A percentile compares a stretch with the other conserved stretches of the same genome.
phyloP scores from a whole-genome alignment of 805 yeast species.

The Starmerella apicola region DNA sequence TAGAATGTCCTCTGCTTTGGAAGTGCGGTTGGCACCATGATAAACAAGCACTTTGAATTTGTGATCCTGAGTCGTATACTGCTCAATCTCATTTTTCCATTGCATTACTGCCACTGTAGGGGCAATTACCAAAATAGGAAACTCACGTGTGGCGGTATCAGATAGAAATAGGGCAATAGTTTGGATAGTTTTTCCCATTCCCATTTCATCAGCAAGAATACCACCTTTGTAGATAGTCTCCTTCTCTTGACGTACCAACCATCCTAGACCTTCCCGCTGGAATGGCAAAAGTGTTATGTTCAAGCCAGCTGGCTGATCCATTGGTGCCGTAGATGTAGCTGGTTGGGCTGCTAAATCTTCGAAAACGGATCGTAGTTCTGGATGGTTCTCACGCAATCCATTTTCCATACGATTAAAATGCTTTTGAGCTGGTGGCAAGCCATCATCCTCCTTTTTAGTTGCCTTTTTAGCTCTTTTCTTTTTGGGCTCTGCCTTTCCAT shows the following conservation, averaged over 20 bases:
- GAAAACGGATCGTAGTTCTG: constrained; percentile 62
- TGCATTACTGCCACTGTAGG: constrained; percentile 99
- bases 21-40: constrained; percentile 76
- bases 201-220: constrained; percentile 97
- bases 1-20: constrained; percentile 41
- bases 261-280: constrained; percentile 83
- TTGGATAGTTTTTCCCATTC: constrained; percentile 98
- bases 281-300: constrained; percentile 66
- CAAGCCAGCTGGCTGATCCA: constrained; percentile 67
- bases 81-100: constrained; percentile 87
- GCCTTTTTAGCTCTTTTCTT: constrained; percentile 1
- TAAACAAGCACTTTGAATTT: constrained; percentile 54
- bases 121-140: constrained; percentile 82
- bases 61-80: constrained; percentile 70
- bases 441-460: constrained; percentile 12
- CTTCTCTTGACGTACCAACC: constrained; percentile 78
- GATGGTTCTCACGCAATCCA: constrained; percentile 61
- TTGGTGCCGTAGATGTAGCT: constrained; percentile 23
- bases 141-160: constrained; percentile 32
- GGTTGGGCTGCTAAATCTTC: constrained; percentile 45
- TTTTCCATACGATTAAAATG: constrained; percentile 47
- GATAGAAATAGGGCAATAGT: constrained; percentile 84
- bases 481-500: constrained; percentile 2
- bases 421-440: constrained; percentile 12
- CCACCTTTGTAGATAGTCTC: constrained; percentile 69